A percentile compares a stretch with the other conserved stretches of the same genome.
phyloP scores from a whole-genome alignment of 2,329 filamentous ascomycete species.

The Pseudogymnoascus sp. region DNA sequence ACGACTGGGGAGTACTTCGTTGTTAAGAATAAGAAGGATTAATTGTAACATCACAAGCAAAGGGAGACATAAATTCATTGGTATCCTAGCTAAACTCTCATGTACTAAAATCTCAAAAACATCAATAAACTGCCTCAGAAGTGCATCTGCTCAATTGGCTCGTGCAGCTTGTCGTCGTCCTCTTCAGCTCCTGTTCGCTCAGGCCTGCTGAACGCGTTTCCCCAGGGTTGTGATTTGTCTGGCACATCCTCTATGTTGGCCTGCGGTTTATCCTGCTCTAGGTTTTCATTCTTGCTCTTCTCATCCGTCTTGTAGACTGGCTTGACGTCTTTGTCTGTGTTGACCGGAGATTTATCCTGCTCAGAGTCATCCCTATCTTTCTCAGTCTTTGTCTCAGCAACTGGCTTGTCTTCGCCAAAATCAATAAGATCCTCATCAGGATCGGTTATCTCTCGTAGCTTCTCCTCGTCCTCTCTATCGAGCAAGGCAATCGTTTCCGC shows the following conservation, averaged over 20 bases:
- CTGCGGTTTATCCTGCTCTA: constrained; percentile 17
- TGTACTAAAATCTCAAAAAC: constrained; percentile 4
- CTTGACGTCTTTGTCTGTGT: not conserved
- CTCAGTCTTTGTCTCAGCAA: constrained; percentile 9
- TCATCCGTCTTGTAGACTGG: not conserved
- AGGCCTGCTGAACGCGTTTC: not conserved
- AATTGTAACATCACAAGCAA: constrained; percentile 8
- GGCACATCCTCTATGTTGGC: constrained; percentile 9
- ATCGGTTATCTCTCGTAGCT: not conserved
- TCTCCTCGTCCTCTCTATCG: constrained; percentile 38
- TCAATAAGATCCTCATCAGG: constrained; percentile 6
- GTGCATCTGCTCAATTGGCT: constrained; percentile 23
- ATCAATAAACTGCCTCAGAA: constrained; percentile 12
- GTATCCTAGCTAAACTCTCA: constrained; percentile 10
- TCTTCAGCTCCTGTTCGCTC: constrained; percentile 24
- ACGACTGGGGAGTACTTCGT: constrained; percentile 33
- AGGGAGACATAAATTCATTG: constrained; percentile 9
- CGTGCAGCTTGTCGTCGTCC: constrained; percentile 30
- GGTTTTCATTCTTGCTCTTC: constrained; percentile 23
- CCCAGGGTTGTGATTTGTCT: not conserved
- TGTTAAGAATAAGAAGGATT: constrained; percentile 29
- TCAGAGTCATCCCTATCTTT: not conserved
- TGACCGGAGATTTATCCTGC: not conserved
- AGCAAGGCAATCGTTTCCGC: constrained; percentile 38
- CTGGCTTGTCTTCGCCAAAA: not conserved